Evolutionary conservation across 257 asterid genomes (phyloP), one percentile per base, ranked within the genome.

Genomic region (Nicotiana attenuata): DNA sequence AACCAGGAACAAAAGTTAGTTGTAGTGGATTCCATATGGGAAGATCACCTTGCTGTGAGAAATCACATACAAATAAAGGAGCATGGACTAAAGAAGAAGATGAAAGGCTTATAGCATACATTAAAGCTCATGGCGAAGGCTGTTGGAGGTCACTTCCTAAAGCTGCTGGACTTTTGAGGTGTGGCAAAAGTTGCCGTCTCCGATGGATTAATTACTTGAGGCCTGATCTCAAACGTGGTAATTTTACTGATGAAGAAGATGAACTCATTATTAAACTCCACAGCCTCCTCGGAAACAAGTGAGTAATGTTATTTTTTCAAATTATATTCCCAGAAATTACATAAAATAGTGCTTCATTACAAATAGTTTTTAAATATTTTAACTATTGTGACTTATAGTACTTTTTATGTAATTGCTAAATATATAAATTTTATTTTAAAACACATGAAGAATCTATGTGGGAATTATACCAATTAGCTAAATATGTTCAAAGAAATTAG

Each of bases 21-120:
- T 9, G 13, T 9, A 41, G 50, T 41, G 38, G 60, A 47, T 24
- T 41, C 50, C 66, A 95, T 33, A 33, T 94, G 98, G 98, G 98
- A 79, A 92, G 98, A 90, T 94, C 97, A 76, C 97, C 98, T 81
- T 94, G 98, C 81, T 94, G 97, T 76, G 98, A 94, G 89, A 93
- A 93, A 85, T 97, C 96, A 38, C 97, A 93, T 87, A 94, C 97
- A 1, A 93, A 94, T 88, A 13, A 41, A 41, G 50, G 50, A 41
- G 50, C 50, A 9, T 41, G 50, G 50, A 41, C 50, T 41, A 41
- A 41, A 41, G 50, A 41, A 41, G 50, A 41, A 41, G 50, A 41
- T 41, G 50, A 41, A 41, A 41, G 50, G 13, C 93, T 94, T 17
- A 88, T 90, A 29, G 86, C 95, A 3, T 91, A 94, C 69, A 94